A percentile compares a stretch with the other conserved stretches of the same genome.
Evolutionary conservation across 306 rosid species (phyloP).

Genomic region (Crotalaria pallida): DNA sequence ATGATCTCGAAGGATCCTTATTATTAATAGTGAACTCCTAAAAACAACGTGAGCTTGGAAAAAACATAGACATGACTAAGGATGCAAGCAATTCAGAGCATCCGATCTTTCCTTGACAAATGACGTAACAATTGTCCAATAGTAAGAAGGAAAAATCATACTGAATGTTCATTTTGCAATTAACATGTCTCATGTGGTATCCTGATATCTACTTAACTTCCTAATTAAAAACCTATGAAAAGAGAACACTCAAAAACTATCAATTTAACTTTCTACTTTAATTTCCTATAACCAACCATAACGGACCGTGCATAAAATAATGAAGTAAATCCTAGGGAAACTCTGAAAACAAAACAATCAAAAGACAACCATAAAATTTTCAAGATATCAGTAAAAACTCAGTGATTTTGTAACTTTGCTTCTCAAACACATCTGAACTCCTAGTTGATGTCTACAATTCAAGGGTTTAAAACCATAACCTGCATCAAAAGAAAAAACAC

Average conservation of each 20-base stretch:
- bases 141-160: not conserved
- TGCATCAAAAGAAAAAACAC: conserved; percentile 36
- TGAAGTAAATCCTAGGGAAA: conserved; percentile 19
- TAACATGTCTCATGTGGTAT: not conserved
- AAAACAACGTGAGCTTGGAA: no score
- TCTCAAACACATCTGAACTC: conserved; percentile 24
- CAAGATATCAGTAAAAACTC: conserved; percentile 25
- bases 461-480: conserved; percentile 66
- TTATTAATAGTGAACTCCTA: no score
- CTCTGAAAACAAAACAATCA: conserved; percentile 14
- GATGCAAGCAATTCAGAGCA: not conserved
- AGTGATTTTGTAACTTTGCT: conserved; percentile 27
- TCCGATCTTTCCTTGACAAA: not conserved
- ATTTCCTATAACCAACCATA: conserved; percentile 15
- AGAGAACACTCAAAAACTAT: not conserved
- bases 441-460: conserved; percentile 37
- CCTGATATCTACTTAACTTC: not conserved
- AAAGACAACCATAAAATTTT: conserved; percentile 19
- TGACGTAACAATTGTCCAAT: not conserved
- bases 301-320: conserved; percentile 10
- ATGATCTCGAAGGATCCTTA: no score
- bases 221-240: not conserved
- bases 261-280: no score
- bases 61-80: no score
- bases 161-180: not conserved